Percentiles rank a stretch among this genome's conserved stretches.
Evolutionary conservation across 2,329 filamentous ascomycete species (phyloP).

Genomic region (Venturia aucupariae): DNA sequence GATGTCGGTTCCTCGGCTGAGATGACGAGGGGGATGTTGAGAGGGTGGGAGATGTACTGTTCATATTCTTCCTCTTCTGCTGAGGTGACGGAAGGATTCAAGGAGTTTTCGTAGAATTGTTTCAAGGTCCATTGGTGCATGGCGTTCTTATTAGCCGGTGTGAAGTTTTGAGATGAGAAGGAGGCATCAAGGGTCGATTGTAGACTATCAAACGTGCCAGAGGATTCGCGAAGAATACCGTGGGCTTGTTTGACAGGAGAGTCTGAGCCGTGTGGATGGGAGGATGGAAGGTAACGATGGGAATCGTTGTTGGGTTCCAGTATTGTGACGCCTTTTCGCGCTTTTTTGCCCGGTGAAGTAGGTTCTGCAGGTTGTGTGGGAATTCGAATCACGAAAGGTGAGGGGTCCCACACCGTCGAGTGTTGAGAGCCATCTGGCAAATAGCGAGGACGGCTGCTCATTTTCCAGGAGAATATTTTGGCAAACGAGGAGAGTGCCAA

Average conservation of each 20-base stretch:
- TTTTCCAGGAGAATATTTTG: slow-evolving; percentile 86
- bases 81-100: slow-evolving; percentile 71
- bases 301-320: slow-evolving; percentile 47
- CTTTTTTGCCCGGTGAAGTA: slow-evolving; percentile 52
- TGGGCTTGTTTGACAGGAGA: slow-evolving; percentile 25
- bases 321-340: slow-evolving; percentile 61
- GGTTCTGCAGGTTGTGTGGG: slow-evolving; percentile 43
- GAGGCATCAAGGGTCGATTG: slow-evolving; percentile 10
- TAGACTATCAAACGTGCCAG: neutral
- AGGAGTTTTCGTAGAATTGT: slow-evolving; percentile 73
- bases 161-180: slow-evolving; percentile 19
- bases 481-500: slow-evolving; percentile 77
- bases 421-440: slow-evolving; percentile 65
- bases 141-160: slow-evolving; percentile 65
- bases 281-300: slow-evolving; percentile 25
- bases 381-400: slow-evolving; percentile 52
- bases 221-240: slow-evolving; percentile 32
- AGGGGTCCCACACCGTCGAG: slow-evolving; percentile 70
- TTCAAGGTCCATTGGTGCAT: slow-evolving; percentile 83
- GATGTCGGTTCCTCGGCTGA: slow-evolving; percentile 53
- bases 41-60: slow-evolving; percentile 79
- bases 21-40: slow-evolving; percentile 75
- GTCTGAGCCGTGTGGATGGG: slow-evolving; percentile 24
- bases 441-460: slow-evolving; percentile 82
- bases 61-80: slow-evolving; percentile 79